Conservation (phyloP, 2,329 filamentous ascomycete genomes). For the Stagonosporopsis rhizophila region DNA sequence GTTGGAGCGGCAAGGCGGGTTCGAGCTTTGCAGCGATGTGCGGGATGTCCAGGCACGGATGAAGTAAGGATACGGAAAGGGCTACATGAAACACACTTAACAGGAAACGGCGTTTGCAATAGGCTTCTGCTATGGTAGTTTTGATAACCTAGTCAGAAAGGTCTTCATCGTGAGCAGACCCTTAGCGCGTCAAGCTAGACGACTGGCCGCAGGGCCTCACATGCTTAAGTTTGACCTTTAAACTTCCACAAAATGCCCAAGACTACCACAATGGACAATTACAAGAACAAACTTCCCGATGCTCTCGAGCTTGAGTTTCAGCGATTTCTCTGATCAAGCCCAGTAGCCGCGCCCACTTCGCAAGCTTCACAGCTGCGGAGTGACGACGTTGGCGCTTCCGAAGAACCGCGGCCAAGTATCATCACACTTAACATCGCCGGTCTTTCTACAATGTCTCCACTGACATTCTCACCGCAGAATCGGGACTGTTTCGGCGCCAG, state of each 20-base stretch:
- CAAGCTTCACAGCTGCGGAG: not conserved
- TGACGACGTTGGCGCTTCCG: no score
- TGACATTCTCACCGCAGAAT: conserved; percentile 16
- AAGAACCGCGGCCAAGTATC: conserved; percentile 1
- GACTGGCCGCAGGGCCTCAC: no score
- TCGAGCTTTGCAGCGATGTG: not conserved
- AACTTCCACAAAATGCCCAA: no score
- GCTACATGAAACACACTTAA: no score
- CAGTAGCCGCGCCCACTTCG: not conserved
- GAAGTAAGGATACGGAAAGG: not conserved
- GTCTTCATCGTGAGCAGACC: no score
- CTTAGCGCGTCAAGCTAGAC: no score
- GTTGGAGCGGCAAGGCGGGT: not conserved
- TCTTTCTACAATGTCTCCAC: conserved; percentile 18
- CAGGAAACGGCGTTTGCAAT: not conserved
- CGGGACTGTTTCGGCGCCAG: conserved; percentile 16
- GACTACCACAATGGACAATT: no score
- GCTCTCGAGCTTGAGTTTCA: not conserved
- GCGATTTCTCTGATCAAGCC: not conserved
- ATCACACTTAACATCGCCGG: conserved; percentile 29
- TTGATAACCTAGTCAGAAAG: no score
- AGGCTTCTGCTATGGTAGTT: not conserved
- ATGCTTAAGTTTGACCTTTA: no score
- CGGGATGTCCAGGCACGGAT: not conserved
- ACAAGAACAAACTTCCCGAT: not conserved